A percentile compares a stretch with the other conserved stretches of the same genome.
Conservation (phyloP, 2,329 filamentous ascomycete species). For the Penicillium sp. region DNA sequence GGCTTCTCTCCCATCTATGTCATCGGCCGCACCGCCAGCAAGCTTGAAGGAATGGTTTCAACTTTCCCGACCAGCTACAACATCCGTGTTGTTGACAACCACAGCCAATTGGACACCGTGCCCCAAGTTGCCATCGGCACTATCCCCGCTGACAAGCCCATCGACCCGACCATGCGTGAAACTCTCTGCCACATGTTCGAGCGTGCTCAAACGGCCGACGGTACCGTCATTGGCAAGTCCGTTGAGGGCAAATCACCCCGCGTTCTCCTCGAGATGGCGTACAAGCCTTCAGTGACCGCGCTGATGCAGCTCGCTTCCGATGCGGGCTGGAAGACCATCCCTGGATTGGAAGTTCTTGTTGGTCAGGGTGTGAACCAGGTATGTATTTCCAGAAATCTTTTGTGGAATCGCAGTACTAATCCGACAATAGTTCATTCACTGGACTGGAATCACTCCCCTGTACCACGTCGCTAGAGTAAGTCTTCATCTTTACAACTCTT, state of each 20-base stretch:
- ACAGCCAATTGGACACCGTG: slow-evolving; percentile 56
- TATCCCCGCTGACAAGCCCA: slow-evolving; percentile 84
- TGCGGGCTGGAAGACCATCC: slow-evolving; percentile 79
- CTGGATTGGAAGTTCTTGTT: slow-evolving; percentile 85
- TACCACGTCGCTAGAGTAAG: slow-evolving; percentile 70
- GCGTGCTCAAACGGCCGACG: slow-evolving; percentile 53
- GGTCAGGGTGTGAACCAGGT: slow-evolving; percentile 86
- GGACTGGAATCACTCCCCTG: slow-evolving; percentile 24
- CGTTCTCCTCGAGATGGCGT: slow-evolving; percentile 92
- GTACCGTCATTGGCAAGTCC: slow-evolving; percentile 36
- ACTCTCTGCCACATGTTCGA: slow-evolving; percentile 62
- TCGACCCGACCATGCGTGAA: slow-evolving; percentile 72
- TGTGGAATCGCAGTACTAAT: neutral
- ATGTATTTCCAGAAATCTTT: slow-evolving; percentile 37
- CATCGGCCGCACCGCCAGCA: slow-evolving; percentile 73
- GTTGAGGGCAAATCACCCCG: slow-evolving; percentile 48
- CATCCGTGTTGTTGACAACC: slow-evolving; percentile 65
- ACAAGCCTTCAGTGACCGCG: slow-evolving; percentile 82
- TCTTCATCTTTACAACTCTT: slow-evolving; percentile 10
- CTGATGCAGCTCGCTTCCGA: slow-evolving; percentile 82
- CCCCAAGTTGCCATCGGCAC: slow-evolving; percentile 82
- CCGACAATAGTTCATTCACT: slow-evolving; percentile 24
- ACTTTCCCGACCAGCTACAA: slow-evolving; percentile 77
- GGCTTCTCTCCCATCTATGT: slow-evolving; percentile 86
- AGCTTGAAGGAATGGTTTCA: slow-evolving; percentile 68